phyloP scores from a whole-genome alignment of 1,284 basidiomycete genomes.

The Leccinum pseudoinsigne region DNA sequence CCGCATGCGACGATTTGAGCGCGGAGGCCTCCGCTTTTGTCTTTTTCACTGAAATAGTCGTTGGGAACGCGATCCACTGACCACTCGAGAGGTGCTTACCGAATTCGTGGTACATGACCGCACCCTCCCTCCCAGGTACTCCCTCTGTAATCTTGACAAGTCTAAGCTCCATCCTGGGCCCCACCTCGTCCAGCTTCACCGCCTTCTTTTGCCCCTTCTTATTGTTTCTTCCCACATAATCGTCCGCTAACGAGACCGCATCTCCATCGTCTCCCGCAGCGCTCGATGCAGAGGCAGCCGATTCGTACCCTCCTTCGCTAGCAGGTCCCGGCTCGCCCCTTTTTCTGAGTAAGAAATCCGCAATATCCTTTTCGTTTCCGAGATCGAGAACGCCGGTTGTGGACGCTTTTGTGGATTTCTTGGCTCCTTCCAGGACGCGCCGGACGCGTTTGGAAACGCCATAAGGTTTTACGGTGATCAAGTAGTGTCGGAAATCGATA shows the following conservation, averaged over 20 bases:
- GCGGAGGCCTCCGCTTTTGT: constrained; percentile 67
- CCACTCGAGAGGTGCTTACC: constrained; percentile 48
- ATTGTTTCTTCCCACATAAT: constrained; percentile 95
- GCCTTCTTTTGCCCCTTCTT: constrained; percentile 89
- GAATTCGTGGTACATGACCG: constrained; percentile 90
- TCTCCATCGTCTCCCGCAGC: constrained; percentile 83
- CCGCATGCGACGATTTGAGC: constrained; percentile 73
- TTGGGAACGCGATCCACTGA: constrained; percentile 12
- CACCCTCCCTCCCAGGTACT: constrained; percentile 85
- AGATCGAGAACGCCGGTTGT: constrained; percentile 70
- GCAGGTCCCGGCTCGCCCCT: constrained; percentile 60
- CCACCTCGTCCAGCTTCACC: constrained; percentile 91
- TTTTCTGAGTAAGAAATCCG: constrained; percentile 88
- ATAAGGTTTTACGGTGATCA: constrained; percentile 94
- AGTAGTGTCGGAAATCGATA: constrained; percentile 92
- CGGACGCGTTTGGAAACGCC: constrained; percentile 94
- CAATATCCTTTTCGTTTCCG: constrained; percentile 89
- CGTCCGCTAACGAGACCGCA: constrained; percentile 82
- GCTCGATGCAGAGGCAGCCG: constrained; percentile 74
- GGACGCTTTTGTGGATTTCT: constrained; percentile 39
- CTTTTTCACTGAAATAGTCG: constrained; percentile 67
- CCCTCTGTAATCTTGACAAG: constrained; percentile 96
- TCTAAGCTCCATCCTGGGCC: constrained; percentile 91
- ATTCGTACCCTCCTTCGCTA: constrained; percentile 82
- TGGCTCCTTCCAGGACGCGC: constrained; percentile 76